phyloP scores from a whole-genome alignment of 192 early-diverging fungal genomes.

The Backusella luteola region DNA sequence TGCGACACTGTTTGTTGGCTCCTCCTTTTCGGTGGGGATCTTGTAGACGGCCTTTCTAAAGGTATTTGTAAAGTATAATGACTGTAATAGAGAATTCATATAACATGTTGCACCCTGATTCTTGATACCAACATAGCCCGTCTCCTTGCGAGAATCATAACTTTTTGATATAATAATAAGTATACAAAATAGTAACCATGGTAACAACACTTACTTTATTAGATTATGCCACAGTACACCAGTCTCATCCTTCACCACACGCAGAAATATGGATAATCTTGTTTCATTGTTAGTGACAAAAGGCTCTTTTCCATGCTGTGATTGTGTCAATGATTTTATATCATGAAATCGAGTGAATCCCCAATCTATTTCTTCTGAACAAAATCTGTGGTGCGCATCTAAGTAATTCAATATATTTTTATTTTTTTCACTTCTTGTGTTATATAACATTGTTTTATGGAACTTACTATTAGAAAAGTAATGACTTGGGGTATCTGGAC shows the following conservation, averaged over 20 bases:
- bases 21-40: conserved; percentile 89
- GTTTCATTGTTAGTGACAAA: conserved; percentile 65
- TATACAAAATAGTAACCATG: no score
- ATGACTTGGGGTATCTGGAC: conserved; percentile 62
- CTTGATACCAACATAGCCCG: conserved; percentile 90
- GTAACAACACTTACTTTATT: conserved; percentile 53
- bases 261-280: conserved; percentile 71
- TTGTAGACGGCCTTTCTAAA: conserved; percentile 91
- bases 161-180: conserved; percentile 28
- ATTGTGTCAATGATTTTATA: conserved; percentile 42
- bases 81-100: conserved; percentile 97
- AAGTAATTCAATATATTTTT: background rate
- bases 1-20: conserved; percentile 84
- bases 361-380: conserved; percentile 85
- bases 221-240: conserved; percentile 97
- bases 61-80: conserved; percentile 89
- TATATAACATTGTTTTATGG: background rate
- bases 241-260: conserved; percentile 81
- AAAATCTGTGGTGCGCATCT: conserved; percentile 82
- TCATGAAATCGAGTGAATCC: conserved; percentile 85
- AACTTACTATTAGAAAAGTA: conserved; percentile 48
- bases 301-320: conserved; percentile 31
- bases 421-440: no score
- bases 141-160: conserved; percentile 86
- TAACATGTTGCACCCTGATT: conserved; percentile 99